Evolutionary conservation across 2,329 filamentous ascomycete genomes (phyloP), one percentile per base, ranked within the genome.

Genomic region (Aspergillus fijiensis): DNA sequence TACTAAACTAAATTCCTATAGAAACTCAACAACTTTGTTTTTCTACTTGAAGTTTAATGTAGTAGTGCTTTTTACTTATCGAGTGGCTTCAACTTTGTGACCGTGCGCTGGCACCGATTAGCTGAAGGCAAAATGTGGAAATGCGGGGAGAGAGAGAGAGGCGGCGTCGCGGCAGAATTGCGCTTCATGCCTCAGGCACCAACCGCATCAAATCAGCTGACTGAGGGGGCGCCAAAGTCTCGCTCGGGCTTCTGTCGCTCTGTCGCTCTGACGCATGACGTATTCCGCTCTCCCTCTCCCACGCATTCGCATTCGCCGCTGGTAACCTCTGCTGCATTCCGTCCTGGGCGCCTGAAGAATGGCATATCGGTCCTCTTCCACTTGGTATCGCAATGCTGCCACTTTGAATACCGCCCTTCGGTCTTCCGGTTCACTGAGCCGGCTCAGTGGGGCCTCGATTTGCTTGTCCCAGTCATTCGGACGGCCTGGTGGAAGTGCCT

Each of bases 371-470:
- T 49, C 52, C 33, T 31, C 54, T 45, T 25, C 48, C 9, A 54
- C 35, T 60, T 59, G 60, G 63, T 60, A 63, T 58, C n/a, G 21
- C 25, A 60, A 39, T 62, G 65, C 65, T 57, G 48, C 47, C 16
- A 45, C 49, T 5, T 29, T 57, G 56, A 63, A 50, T 23, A 49
- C 51, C 50, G 53, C 61, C 35, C 16, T 35, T 54, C 42, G 61
- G 10, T 42, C 52, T 29, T 39, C 12, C 51, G 35, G 33, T 49
- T 27, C 35, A 48, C 54, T 53, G 45, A 50, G 51, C 11, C 39
- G 57, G 45, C 49, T 47, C 31, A 42, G 50, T 16, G 48, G 19
- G 29, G 27, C 49, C 23, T 27, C 49, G n/a, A 16, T 59, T 39
- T 39, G 14, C 16, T 12, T 19, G 12, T 48, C 54, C 47, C 55